phyloP scores from a whole-genome alignment of 31 red algal genomes.

The Odonthalia washingtoniensis region DNA sequence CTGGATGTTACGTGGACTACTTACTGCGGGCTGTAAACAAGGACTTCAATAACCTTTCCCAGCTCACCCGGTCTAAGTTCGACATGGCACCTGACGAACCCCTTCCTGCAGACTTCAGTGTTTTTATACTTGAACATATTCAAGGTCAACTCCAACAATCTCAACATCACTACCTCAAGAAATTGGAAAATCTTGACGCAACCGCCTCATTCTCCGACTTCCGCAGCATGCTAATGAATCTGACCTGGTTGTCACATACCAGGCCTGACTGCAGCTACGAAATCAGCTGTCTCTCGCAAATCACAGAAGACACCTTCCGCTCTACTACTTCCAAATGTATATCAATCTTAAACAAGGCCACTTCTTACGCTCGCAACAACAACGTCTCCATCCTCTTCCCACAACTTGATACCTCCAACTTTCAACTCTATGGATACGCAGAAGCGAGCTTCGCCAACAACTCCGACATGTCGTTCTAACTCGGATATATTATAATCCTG shows the following conservation, averaged over 20 bases:
- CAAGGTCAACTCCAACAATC: background rate
- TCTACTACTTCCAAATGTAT: background rate
- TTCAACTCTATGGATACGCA: slow-evolving; percentile 18
- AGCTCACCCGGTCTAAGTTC: background rate
- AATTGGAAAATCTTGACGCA: background rate
- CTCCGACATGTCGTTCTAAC: slow-evolving; percentile 22
- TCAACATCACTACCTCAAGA: slow-evolving; percentile 2
- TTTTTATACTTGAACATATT: slow-evolving; percentile 20
- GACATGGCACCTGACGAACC: slow-evolving; percentile 9
- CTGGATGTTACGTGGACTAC: slow-evolving; percentile 36
- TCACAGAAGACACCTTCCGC: slow-evolving; percentile 15
- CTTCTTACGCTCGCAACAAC: slow-evolving; percentile 3
- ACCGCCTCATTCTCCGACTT: background rate
- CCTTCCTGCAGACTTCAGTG: slow-evolving; percentile 19
- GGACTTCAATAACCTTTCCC: slow-evolving; percentile 10
- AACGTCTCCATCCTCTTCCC: slow-evolving; percentile 9
- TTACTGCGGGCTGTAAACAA: slow-evolving; percentile 16
- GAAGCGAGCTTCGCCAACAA: slow-evolving; percentile 50
- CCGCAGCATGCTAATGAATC: slow-evolving; percentile 8
- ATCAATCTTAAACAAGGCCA: background rate
- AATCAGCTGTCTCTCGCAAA: slow-evolving; percentile 6
- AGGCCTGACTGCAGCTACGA: slow-evolving; percentile 19
- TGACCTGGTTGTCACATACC: slow-evolving; percentile 16
- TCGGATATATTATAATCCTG: slow-evolving; percentile 37
- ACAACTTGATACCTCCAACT: background rate